Evolutionary conservation across 345 rosid species (phyloP).

Genomic region (Salix caprea): DNA sequence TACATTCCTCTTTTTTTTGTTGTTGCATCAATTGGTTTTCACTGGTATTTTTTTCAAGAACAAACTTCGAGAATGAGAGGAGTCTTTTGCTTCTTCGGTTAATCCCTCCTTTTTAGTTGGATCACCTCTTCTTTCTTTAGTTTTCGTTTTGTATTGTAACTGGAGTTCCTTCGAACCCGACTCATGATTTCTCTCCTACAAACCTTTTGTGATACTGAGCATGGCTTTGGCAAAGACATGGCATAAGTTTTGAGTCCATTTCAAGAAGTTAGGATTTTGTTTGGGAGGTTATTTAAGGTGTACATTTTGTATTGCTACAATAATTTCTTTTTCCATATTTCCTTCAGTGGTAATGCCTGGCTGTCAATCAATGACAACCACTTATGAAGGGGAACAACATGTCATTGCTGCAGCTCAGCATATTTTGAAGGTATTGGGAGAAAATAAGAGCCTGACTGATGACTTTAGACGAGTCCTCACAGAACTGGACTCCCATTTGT

Average conservation of each 20-base stretch:
- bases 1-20: too few species aligned
- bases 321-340: background rate
- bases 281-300: background rate
- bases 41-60: too few species aligned
- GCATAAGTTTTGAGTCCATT: too few species aligned
- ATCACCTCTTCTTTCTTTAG: background rate
- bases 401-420: slow-evolving; percentile 58
- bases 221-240: background rate
- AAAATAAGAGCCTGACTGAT: slow-evolving; percentile 43
- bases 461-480: slow-evolving; percentile 40
- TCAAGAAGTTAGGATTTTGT: background rate
- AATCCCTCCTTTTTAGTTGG: background rate
- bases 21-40: background rate
- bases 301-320: background rate
- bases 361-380: slow-evolving; percentile 18
- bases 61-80: too few species aligned
- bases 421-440: slow-evolving; percentile 52
- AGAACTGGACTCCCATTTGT: slow-evolving; percentile 49
- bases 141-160: background rate
- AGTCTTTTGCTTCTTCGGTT: background rate
- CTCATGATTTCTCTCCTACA: background rate
- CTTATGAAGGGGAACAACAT: slow-evolving; percentile 57
- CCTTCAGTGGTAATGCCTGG: background rate
- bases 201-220: background rate
- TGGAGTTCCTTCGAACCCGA: background rate